Evolutionary conservation across 805 yeast genomes (phyloP), one percentile per base, ranked within the genome.

Genomic region (Kodamaea laetipori): DNA sequence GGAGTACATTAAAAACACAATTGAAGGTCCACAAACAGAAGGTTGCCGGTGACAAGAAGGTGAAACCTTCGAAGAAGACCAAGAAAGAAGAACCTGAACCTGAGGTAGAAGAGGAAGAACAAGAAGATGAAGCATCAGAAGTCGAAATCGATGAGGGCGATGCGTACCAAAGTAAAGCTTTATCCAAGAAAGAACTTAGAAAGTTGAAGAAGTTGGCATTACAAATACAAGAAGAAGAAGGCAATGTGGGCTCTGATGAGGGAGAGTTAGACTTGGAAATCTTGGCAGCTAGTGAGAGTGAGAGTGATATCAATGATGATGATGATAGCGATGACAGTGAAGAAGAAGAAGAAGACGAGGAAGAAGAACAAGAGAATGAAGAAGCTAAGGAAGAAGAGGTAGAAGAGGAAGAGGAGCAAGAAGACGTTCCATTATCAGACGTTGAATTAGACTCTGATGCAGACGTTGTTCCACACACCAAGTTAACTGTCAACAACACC

Each of bases 381-480:
- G 88, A 80, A 44, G 90, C 85, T 52, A 80, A 75, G 6, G 80
- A 73, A 2, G 78, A 70, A 10, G 81, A 73, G n/a, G 81, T 75
- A 37, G 82, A 75, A 35, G 82, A 76, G 25, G 86, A 79, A 35
- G 65, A 49, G 9, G 92, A 82, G 6, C 86, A 80, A 45, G 90
- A 86, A 54, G 97, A 90, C 54, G 77, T 90, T 35, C 86, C 96
- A 15, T 77, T 89, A 41, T 86, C 96, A 1, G 97, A 90, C 43
- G 97, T 85, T 18, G 97, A 92, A 58, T 69, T 88, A 33, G 97
- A 90, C 58, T 87, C 94, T 1, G 97, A 90, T 61, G 96, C 96
- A 12, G 99, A 94, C 63, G 80, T 90, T 35, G 90, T 92, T 27
- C 97, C 98, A 38, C 81, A 85, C 66, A 89, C 94, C 45, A 90